Base-by-base conservation (phyloP, 352 stramenopile genomes). In the Globisporangium cylindrosporum region DNA sequence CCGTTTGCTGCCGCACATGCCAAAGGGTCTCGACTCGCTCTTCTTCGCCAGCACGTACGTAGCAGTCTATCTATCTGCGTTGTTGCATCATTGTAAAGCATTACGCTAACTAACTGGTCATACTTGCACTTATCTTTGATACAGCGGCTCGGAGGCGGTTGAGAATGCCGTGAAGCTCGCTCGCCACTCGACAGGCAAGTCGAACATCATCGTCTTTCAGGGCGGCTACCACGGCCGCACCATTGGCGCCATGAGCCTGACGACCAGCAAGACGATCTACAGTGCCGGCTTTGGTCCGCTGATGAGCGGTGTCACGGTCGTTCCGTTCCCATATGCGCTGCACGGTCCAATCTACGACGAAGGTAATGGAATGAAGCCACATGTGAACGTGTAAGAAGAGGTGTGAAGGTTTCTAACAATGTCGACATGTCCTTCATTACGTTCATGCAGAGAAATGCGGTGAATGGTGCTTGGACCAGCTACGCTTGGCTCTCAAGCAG, bases 121-220 rank as follows among this genome's bases (percentile, higher is more conserved):
- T 67, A 38, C 22, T 64, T 46, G 27, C n/a, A 22, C 62, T 60
- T 56, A 6, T 66, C 9, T 59, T 58, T 6, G 55, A 12, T 27
- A 27, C 69, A 90, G 86, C 64, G 93, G 93, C 27, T 95, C 93
- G n/a, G 94, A 98, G 72, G 93, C 91, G 7, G 79, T 98, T 4
- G 94, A 98, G 74, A 97, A 97, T 64, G 87, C 93, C 2, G 83
- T 98, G 74, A 98, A 98, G 73, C 80, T 98, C 46, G 94, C 93
- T 22, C 89, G 92, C 38, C 89, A 97, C 57, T 86, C 89, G 7
- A 98, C 93, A 7, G 79, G 86, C 25, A 98, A 98, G 79, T 80
- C 70, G 53, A 93, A 92, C 62, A 77, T 98, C 57, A 96, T 98
- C 55, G 90, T 95, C 20, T 97, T 98, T 72, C 55, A 75, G 73